Percentiles rank a stretch among this genome's conserved stretches.
phyloP scores from a whole-genome alignment of 176 grass and related monocot genomes.

The Triticum timopheevii region DNA sequence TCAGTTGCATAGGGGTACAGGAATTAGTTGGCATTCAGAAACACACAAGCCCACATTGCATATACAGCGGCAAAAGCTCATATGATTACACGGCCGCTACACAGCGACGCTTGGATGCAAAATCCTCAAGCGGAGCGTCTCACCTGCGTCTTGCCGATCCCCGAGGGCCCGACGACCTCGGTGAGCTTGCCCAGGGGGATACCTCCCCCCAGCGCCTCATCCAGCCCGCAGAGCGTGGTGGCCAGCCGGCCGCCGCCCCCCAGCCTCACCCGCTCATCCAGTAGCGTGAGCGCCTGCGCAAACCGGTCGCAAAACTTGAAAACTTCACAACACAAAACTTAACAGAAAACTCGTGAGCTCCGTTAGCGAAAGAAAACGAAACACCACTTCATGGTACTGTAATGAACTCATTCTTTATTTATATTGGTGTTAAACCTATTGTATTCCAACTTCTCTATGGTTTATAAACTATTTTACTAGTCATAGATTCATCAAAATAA shows the following conservation, averaged over 20 bases:
- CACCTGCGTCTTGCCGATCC: conserved; percentile 96
- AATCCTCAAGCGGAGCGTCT: neutral
- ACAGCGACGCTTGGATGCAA: neutral
- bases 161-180: conserved; percentile 84
- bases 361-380: too few species aligned
- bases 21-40: conserved; percentile 12
- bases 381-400: too few species aligned
- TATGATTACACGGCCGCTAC: neutral
- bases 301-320: neutral
- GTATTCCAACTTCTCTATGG: too few species aligned
- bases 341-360: too few species aligned
- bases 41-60: neutral
- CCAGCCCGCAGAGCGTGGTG: conserved; percentile 68
- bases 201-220: conserved; percentile 76
- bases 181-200: conserved; percentile 76
- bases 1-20: neutral
- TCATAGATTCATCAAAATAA: too few species aligned
- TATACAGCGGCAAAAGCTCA: neutral
- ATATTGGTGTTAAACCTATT: too few species aligned
- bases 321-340: too few species aligned
- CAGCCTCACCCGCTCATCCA: conserved; percentile 41
- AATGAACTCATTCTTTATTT: too few species aligned
- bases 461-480: too few species aligned
- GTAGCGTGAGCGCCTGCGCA: conserved; percentile 31
- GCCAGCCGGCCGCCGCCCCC: conserved; percentile 48